These are phyloP conservation scores for Albifimbria verrucaria DNA, from an alignment of 2,329 filamentous ascomycete species.

Conservation along the genomic window DNA sequence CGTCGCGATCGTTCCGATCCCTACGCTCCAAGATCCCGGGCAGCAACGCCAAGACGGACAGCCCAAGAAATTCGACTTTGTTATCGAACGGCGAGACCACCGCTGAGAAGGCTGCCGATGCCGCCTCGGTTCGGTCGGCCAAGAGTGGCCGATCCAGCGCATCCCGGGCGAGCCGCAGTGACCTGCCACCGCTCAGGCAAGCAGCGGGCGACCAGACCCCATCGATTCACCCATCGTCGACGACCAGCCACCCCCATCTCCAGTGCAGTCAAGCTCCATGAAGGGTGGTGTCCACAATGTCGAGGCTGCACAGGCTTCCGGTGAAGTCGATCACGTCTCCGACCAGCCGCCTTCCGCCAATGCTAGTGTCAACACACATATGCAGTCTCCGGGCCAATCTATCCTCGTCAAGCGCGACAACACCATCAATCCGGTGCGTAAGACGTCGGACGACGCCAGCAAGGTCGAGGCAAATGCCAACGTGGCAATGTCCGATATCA, in stretches of 20 bases:
- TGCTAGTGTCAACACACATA: constrained; percentile 53
- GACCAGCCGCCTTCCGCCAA: constrained; percentile 76
- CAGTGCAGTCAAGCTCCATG: constrained; percentile 73
- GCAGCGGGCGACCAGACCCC: constrained; percentile 38
- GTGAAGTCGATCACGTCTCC: constrained; percentile 92
- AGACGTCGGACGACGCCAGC: constrained; percentile 38
- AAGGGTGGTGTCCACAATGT: constrained; percentile 75
- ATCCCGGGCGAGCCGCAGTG: constrained; percentile 43
- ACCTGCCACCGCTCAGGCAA: constrained; percentile 37
- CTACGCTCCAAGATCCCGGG: constrained; percentile 89
- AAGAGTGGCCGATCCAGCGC: constrained; percentile 54
- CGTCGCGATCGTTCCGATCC: constrained; percentile 78
- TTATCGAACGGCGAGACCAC: constrained; percentile 56
- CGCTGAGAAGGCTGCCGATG: constrained; percentile 64
- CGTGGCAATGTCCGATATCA: constrained; percentile 86
- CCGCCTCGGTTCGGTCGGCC: constrained; percentile 69
- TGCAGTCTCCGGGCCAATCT: constrained; percentile 76
- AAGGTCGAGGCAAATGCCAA: constrained; percentile 42
- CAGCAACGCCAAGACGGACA: constrained; percentile 63
- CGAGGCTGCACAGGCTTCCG: constrained; percentile 74
- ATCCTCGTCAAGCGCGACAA: constrained; percentile 83
- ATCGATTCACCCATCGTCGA: constrained; percentile 46
- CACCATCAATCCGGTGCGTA: constrained; percentile 62
- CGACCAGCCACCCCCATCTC: constrained; percentile 72
- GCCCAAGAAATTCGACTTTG: constrained; percentile 72